A percentile compares a stretch with the other conserved stretches of the same genome.
Conservation (phyloP, 2,329 filamentous ascomycete genomes). For the Chaetomiaceae sp. region DNA sequence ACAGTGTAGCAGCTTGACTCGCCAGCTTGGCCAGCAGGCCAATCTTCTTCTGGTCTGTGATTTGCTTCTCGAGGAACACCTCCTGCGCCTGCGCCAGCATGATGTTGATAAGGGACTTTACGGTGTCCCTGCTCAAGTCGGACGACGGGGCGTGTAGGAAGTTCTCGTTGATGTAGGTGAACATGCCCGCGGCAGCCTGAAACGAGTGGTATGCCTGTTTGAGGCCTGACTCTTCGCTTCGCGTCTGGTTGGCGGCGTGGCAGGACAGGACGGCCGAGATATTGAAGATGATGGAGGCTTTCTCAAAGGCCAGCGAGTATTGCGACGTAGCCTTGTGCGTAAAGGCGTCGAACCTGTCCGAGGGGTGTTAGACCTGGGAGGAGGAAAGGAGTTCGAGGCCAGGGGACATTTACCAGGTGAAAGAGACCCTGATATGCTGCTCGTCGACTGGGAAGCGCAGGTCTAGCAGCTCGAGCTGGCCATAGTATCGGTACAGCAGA, state of each 20-base stretch:
- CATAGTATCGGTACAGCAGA: conserved; percentile 94
- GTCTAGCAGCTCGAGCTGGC: conserved; percentile 90
- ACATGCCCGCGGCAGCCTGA: conserved; percentile 97
- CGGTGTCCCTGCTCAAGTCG: conserved; percentile 91
- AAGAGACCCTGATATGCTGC: conserved; percentile 98
- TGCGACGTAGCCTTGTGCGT: conserved; percentile 97
- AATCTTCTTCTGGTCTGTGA: conserved; percentile 86
- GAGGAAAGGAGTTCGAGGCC: neutral
- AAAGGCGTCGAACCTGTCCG: conserved; percentile 90
- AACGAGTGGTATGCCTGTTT: conserved; percentile 98
- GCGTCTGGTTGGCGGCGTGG: conserved; percentile 88
- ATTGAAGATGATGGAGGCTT: conserved; percentile 99
- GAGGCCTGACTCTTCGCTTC: conserved; percentile 84
- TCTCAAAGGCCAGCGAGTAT: conserved; percentile 95
- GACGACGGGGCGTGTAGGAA: conserved; percentile 95
- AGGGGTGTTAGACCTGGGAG: conserved; percentile 18
- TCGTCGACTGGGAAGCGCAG: conserved; percentile 95
- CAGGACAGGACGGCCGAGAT: conserved; percentile 96
- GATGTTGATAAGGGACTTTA: conserved; percentile 88
- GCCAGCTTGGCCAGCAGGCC: conserved; percentile 89
- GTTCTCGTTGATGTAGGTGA: conserved; percentile 99
- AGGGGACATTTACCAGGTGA: conserved; percentile 74
- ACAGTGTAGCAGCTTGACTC: conserved; percentile 84
- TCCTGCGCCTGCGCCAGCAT: conserved; percentile 96
- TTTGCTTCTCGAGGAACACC: conserved; percentile 95